Base-by-base conservation (phyloP, 2,329 filamentous ascomycete genomes). In the Thermothelomyces thermophilus region DNA sequence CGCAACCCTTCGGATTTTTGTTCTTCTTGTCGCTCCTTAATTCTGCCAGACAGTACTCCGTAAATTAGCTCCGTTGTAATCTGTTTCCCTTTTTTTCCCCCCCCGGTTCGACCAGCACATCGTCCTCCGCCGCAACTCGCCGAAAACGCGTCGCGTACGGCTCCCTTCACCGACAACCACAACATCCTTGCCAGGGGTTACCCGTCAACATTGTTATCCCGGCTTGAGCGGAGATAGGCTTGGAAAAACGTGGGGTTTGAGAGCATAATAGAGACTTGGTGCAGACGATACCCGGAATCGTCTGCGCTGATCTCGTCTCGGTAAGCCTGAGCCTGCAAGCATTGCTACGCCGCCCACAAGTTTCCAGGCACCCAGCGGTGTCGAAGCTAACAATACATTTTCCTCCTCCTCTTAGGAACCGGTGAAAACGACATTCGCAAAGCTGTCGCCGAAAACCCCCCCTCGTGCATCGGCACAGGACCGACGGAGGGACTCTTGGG, bases 391-490 rank as follows among this genome's bases (percentile, higher is more conserved):
- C 53, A n/a, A n/a, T n/a, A n/a, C n/a, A n/a, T 9, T 26, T 37
- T 50, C 36, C 41, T 41, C 47, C 41, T 39, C 40, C 37, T 35
- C 22, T 26, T 30, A 26, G 68, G 72, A 64, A 66, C 64, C 58
- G 64, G 65, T 66, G 65, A 82, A 75, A 64, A 81, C 77, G 78
- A 80, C 75, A 73, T 70, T 75, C 63, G 64, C 67, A 73, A 72
- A 65, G 60, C 64, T 70, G 66, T 69, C 71, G 58, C 66, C 68
- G 61, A 67, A 69, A 63, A 67, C 70, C 67, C 72, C 75, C 75
- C 76, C 77, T 78, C 70, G 75, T 81, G 79, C 79, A 63, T 62
- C 68, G 63, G 77, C 79, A 77, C 79, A 75, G 76, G 78, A 80
- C 73, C 74, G 73, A 67, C 62, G 60, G 60, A 65, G 65, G 66